Percentiles rank a stretch among this genome's conserved stretches.
Evolutionary conservation across 192 early-diverging fungal genomes (phyloP).

Genomic region (Umbelopsis sp.): DNA sequence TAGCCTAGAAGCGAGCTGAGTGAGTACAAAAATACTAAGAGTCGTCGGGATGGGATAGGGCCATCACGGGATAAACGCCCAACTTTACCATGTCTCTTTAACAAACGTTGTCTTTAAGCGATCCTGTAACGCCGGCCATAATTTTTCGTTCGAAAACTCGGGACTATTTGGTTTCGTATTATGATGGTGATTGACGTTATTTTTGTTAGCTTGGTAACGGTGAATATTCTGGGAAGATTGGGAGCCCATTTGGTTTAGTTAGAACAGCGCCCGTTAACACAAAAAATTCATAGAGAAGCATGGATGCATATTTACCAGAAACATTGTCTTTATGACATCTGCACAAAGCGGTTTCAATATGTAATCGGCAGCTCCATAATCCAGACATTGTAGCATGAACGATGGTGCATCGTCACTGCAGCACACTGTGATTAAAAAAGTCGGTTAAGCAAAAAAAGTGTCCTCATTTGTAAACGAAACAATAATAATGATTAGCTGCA

Average conservation of each 20-base stretch:
- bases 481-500: neutral
- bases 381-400: slow-evolving; percentile 40
- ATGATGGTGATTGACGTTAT: neutral
- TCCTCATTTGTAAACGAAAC: too few species aligned
- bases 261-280: neutral
- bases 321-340: slow-evolving; percentile 40
- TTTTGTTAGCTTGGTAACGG: slow-evolving; percentile 9
- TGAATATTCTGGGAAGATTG: neutral
- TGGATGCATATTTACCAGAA: slow-evolving; percentile 26
- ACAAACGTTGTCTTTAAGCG: slow-evolving; percentile 27
- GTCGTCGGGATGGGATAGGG: neutral
- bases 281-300: neutral
- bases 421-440: slow-evolving; percentile 7
- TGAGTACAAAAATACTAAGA: neutral
- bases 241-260: neutral
- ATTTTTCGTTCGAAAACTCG: neutral
- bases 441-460: too few species aligned
- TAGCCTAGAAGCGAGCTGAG: slow-evolving; percentile 18
- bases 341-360: slow-evolving; percentile 30
- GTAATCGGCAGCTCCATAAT: slow-evolving; percentile 40
- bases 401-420: slow-evolving; percentile 20
- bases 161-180: neutral
- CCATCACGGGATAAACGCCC: neutral
- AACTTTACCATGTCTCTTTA: slow-evolving; percentile 23
- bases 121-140: slow-evolving; percentile 24